Base-by-base conservation (phyloP, 2,329 filamentous ascomycete species). In the Pseudogymnoascus destructans region DNA sequence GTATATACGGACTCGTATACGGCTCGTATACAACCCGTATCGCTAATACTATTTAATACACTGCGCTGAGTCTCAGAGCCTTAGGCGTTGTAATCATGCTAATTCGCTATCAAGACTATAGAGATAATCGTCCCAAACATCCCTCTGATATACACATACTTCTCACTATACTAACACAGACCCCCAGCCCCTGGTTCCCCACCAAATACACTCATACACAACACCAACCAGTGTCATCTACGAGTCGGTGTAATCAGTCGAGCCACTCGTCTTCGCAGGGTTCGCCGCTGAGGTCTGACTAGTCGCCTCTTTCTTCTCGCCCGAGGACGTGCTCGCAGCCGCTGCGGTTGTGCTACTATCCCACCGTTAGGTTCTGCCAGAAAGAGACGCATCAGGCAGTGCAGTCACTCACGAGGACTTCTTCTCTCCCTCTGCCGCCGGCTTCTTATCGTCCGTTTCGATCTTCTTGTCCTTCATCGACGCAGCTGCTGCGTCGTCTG, bases 11-110 rank as follows among this genome's bases (percentile, higher is more conserved):
- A n/a, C n/a, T n/a, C n/a, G n/a, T n/a, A n/a, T n/a, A n/a, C n/a
- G n/a, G n/a, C n/a, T n/a, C n/a, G n/a, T n/a, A n/a, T n/a, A n/a
- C n/a, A n/a, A n/a, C n/a, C n/a, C n/a, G n/a, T n/a, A n/a, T n/a
- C n/a, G n/a, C n/a, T n/a, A n/a, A n/a, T n/a, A n/a, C n/a, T n/a
- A n/a, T n/a, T n/a, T n/a, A n/a, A n/a, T n/a, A n/a, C n/a, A n/a
- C n/a, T n/a, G n/a, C n/a, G n/a, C n/a, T 70, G 66, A 3, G 23
- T 27, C 6, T 4, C 1, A 49, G 13, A 7, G 13, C 5, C 15
- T 25, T 21, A 27, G 15, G 46, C n/a, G 25, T 52, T 30, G n/a
- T n/a, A 52, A 30, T 52, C 46, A 52, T 52, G 46, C 46, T 52
- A 52, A 52, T 52, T 52, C 46, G 46, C 46, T 52, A 52, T 30